These are phyloP conservation scores for Parascedosporium putredinis DNA, from an alignment of 2,329 filamentous ascomycete species.

Conservation along the genomic window DNA sequence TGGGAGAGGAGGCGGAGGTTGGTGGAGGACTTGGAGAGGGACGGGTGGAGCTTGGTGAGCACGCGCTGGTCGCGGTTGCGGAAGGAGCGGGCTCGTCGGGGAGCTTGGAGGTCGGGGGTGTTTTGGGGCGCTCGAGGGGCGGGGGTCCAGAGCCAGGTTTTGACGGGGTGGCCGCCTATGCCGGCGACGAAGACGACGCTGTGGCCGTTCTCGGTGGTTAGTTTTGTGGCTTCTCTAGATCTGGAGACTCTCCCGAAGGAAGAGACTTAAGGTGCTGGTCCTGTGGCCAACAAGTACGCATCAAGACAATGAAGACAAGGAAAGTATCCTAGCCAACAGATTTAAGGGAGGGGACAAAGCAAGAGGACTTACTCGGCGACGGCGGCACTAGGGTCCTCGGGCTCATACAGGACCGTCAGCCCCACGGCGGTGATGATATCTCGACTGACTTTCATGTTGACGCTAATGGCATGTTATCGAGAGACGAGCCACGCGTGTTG, in stretches of 20 bases:
- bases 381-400: constrained; percentile 17
- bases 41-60: constrained; percentile 15
- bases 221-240: neutral
- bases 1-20: neutral
- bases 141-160: constrained; percentile 17
- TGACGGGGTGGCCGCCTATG: constrained; percentile 21
- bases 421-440: constrained; percentile 19
- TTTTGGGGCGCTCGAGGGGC: constrained; percentile 10
- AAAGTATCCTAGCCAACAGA: neutral
- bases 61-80: constrained; percentile 7
- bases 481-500: constrained; percentile 2
- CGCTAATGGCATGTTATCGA: constrained; percentile 10
- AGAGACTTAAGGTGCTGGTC: too few species aligned
- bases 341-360: neutral
- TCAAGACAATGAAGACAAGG: neutral
- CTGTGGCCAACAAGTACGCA: neutral
- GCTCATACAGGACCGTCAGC: constrained; percentile 22
- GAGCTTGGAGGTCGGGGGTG: constrained; percentile 11
- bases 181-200: constrained; percentile 23
- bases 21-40: constrained; percentile 5
- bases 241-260: too few species aligned
- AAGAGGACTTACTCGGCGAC: constrained; percentile 19
- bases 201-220: neutral
- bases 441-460: constrained; percentile 17
- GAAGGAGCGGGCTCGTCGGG: constrained; percentile 15